These are phyloP conservation scores for Cinnamomum chago DNA, from an alignment of 164 flowering plant genomes.

Conservation along the genomic window DNA sequence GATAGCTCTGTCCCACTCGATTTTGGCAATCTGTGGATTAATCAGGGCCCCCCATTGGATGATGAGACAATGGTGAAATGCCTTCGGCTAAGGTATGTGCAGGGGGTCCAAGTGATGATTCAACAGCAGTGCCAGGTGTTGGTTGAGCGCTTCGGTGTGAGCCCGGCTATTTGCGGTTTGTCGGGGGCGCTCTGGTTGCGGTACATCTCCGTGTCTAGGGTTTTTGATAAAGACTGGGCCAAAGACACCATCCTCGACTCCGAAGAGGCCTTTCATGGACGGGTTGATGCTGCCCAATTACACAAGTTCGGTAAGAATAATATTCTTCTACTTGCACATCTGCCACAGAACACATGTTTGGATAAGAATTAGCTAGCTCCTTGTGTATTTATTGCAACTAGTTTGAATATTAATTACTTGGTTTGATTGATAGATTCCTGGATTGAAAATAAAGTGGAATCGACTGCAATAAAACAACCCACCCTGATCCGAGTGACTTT, in stretches of 20 bases:
- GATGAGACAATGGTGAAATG: conserved; percentile 36
- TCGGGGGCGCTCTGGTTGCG: conserved; percentile 66
- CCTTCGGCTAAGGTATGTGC: conserved; percentile 56
- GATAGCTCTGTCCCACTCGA: neutral
- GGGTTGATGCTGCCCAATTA: conserved; percentile 19
- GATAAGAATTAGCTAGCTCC: too few species aligned
- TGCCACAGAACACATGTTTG: too few species aligned
- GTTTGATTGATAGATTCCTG: too few species aligned
- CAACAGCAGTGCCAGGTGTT: conserved; percentile 66
- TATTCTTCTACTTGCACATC: too few species aligned
- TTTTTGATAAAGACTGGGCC: conserved; percentile 68
- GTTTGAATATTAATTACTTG: too few species aligned
- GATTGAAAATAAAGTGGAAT: too few species aligned
- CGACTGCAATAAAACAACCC: too few species aligned
- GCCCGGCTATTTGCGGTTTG: conserved; percentile 56
- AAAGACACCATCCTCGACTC: conserved; percentile 43
- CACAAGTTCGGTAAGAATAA: too few species aligned
- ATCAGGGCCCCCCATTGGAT: neutral
- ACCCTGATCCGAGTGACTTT: too few species aligned
- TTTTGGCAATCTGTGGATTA: neutral
- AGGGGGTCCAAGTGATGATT: conserved; percentile 75
- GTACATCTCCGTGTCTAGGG: conserved; percentile 40
- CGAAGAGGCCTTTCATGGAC: conserved; percentile 30
- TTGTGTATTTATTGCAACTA: too few species aligned
- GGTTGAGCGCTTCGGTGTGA: conserved; percentile 60